phyloP scores from a whole-genome alignment of 306 rosid species.

The Sicyos baderoa region DNA sequence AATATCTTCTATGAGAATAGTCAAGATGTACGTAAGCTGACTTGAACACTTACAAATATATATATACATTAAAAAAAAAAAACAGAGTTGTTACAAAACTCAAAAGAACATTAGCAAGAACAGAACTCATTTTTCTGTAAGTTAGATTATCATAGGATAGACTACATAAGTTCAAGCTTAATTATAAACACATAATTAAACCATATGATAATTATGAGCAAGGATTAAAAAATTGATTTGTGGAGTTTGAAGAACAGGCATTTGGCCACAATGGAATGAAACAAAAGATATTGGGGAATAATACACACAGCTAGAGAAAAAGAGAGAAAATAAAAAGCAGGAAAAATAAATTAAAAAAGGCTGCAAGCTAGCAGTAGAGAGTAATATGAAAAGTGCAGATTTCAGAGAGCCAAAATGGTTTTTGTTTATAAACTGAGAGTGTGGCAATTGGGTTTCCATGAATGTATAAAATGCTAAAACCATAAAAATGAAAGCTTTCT shows the following conservation, averaged over 20 bases:
- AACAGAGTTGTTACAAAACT: not conserved
- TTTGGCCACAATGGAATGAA: conserved; percentile 9
- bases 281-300: not conserved
- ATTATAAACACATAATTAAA: too few species aligned
- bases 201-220: too few species aligned
- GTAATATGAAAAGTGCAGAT: not conserved
- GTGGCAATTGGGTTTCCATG: conserved; percentile 9
- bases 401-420: not conserved
- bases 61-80: too few species aligned
- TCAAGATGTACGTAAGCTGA: too few species aligned
- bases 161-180: not conserved
- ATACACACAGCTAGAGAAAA: not conserved
- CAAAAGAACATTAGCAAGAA: not conserved
- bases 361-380: conserved; percentile 2
- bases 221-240: not conserved
- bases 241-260: conserved; percentile 8
- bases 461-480: conserved; percentile 19
- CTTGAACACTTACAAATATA: too few species aligned
- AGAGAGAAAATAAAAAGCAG: not conserved
- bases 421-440: not conserved
- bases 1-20: too few species aligned
- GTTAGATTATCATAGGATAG: not conserved
- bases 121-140: not conserved
- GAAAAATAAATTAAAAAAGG: not conserved
- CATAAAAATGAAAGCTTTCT: conserved; percentile 13